A percentile compares a stretch with the other conserved stretches of the same genome.
Evolutionary conservation across 202 grass and related monocot genomes (phyloP).

Genomic region (Eragrostis tef): DNA sequence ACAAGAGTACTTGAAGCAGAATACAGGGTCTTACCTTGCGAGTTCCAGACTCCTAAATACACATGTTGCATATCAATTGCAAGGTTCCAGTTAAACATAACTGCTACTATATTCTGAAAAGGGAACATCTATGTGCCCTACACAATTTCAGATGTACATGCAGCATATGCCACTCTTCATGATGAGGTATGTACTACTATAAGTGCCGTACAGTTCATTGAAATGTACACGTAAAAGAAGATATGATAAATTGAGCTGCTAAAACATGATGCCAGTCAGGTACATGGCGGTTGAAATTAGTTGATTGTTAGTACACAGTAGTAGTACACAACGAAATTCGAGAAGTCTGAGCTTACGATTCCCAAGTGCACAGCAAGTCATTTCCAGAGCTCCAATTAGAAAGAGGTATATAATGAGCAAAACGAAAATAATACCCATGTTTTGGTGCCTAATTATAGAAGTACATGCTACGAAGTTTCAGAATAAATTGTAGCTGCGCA

Average conservation of each 20-base stretch:
- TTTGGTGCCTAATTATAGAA: constrained; percentile 15
- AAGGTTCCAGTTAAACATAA: background rate
- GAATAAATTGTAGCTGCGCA: constrained; percentile 16
- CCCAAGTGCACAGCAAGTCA: constrained; percentile 18
- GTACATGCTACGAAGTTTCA: background rate
- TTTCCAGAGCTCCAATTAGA: constrained; percentile 14
- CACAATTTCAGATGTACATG: background rate
- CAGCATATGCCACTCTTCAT: background rate
- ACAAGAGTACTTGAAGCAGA: background rate
- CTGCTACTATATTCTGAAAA: background rate
- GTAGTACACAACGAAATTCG: background rate
- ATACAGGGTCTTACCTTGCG: background rate
- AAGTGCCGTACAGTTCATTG: background rate
- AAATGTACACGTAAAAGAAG: constrained; percentile 6
- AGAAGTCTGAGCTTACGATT: background rate
- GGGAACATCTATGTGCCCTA: background rate
- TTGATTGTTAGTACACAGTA: constrained; percentile 21
- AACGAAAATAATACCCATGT: background rate
- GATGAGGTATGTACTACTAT: background rate
- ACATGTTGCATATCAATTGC: background rate
- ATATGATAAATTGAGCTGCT: background rate
- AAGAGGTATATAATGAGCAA: background rate
- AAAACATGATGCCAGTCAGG: constrained; percentile 1
- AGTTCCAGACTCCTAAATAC: constrained; percentile 12
- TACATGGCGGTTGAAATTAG: background rate